Base-by-base conservation (phyloP, 2,329 filamentous ascomycete species). In the Ophiostoma triangulosporum region DNA sequence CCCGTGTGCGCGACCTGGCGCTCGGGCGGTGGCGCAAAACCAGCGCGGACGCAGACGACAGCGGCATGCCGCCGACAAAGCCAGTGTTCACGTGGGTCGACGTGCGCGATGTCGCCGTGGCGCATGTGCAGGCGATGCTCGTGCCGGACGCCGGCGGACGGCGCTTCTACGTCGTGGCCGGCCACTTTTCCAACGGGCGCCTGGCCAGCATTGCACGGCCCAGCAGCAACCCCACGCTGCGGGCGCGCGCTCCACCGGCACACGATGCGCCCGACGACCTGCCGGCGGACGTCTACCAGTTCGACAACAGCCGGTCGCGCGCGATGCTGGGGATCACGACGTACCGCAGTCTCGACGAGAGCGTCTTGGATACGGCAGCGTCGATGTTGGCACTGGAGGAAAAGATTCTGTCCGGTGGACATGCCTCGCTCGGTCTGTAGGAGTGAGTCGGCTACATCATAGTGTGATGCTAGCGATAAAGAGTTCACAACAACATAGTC, bases 1-100 rank as follows among this genome's bases (percentile, higher is more conserved):
- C 81, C 59, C 76, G 81, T 20, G 74, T 88, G 52, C 70, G 77
- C 8, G 74, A 83, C 56, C 67, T 86, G 51, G 73, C 83, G n/a
- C 74, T 72, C 6, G 85, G 84, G 1, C 75, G 77, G 56, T 75
- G 70, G 63, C 81, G 78, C 59, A 43, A 15, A 14, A 5, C 1
- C 12, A 12, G 24, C 3, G 38, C 9, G 3, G 20, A 20, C 11
- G 11, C 38, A 3, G 20, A 20, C 11, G 11, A 17, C 58, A 68
- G 76, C 2, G 70, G 73, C 26, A 73, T 85, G 9, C 71, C 76
- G 0, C 71, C 78, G 0, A 84, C 79, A 0, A 75, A 73, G 0
- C 69, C 68, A 0, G 74, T 74, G 1, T 81, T 70, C 61, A 69
- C 81, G 1, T 53, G 40, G 40, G 51, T 53, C 1, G 51, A 53